Evolutionary conservation across 2,329 filamentous ascomycete species (phyloP), one percentile per base, ranked within the genome.

Genomic region (Paraphoma sp.): DNA sequence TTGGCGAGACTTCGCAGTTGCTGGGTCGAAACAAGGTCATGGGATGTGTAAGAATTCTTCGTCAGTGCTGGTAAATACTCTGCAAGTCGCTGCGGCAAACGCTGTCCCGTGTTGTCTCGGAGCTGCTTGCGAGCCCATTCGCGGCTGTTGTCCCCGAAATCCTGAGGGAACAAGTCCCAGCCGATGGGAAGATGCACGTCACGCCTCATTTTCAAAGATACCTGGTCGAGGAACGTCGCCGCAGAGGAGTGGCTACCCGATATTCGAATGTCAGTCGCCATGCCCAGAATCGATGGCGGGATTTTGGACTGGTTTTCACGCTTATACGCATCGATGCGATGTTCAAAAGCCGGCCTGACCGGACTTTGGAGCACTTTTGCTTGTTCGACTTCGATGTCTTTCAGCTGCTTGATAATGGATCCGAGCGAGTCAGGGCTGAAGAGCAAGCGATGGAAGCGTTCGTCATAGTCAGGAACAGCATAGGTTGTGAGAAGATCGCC

Each of bases 181-280:
- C 56, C 51, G 6, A 60, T 14, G 7, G 43, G 33, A 12, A 56
- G 23, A 28, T 59, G 56, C 4, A 62, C 30, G n/a, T 64, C 51
- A 29, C 50, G 53, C 10, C 33, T 45, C 29, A 51, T 46, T 30
- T 55, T 60, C 12, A 45, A 11, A n/a, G 45, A 43, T 3, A 63
- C 9, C 7, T n/a, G 29, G 12, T 51, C 17, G 6, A 60, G 14
- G 28, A 56, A 61, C 4, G 6, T 29, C 2, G 31, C 17, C 6
- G 38, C 12, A 4, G n/a, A 43, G 4, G 4, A 8, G 45, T 56
- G 49, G 5, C 16, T 38, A 1, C 43, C 57, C 41, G 45, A 29
- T 11, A 62, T 41, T 7, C 23, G 29, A 0, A 55, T 33, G 16
- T 64, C 56, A 16, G 30, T 30, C 12, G 42, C 45, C 23, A 58